Evolutionary conservation across 2,329 filamentous ascomycete genomes (phyloP).

Genomic region (Colletotrichum tamarilloi): DNA sequence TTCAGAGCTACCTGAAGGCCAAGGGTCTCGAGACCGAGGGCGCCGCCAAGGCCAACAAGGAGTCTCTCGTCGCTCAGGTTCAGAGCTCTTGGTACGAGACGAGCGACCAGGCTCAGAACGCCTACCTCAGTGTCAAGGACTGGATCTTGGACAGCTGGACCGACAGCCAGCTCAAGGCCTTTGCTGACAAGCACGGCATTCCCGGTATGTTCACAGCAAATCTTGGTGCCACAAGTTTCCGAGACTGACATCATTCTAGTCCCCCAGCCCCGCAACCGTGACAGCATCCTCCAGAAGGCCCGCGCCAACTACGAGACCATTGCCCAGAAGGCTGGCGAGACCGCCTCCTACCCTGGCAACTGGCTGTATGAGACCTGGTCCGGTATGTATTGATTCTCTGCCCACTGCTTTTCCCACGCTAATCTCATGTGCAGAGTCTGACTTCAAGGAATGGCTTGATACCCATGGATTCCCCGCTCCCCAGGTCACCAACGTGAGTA

Average conservation of each 20-base stretch:
- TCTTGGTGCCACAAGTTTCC: background rate
- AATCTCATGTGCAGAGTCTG: conserved; percentile 69
- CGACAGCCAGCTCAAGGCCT: conserved; percentile 92
- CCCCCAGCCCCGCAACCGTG: conserved; percentile 87
- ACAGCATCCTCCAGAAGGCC: conserved; percentile 80
- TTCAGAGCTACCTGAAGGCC: conserved; percentile 73
- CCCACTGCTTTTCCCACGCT: background rate
- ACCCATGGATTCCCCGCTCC: conserved; percentile 86
- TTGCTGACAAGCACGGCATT: conserved; percentile 89
- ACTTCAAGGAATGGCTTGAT: conserved; percentile 94
- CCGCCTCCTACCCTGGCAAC: conserved; percentile 87
- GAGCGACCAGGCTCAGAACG: conserved; percentile 78
- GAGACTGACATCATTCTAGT: conserved; percentile 53
- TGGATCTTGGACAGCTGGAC: conserved; percentile 98
- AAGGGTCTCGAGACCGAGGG: conserved; percentile 79
- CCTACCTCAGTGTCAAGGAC: conserved; percentile 79
- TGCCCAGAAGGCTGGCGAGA: conserved; percentile 81
- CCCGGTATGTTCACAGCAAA: conserved; percentile 61
- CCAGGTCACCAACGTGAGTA: conserved; percentile 74
- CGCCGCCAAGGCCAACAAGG: conserved; percentile 74
- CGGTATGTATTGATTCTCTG: conserved; percentile 40
- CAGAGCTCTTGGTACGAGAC: conserved; percentile 82
- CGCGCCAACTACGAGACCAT: conserved; percentile 84
- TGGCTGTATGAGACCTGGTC: conserved; percentile 95
- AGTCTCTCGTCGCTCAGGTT: conserved; percentile 76